Evolutionary conservation across 306 rosid genomes (phyloP).

Genomic region (Acmispon strigosus): DNA sequence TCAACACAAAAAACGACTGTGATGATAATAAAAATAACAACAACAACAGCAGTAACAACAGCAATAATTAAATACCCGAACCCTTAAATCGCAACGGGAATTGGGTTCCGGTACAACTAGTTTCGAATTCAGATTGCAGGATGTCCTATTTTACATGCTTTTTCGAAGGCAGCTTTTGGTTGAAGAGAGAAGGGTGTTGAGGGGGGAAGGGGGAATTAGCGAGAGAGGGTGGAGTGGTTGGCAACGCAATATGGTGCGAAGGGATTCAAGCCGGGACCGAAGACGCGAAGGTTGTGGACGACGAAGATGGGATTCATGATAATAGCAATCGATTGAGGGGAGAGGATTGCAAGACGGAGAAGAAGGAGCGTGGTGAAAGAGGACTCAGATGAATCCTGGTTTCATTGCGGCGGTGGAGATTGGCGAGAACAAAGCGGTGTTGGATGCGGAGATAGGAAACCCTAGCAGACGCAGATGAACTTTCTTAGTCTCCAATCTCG

Average conservation of each 20-base stretch:
- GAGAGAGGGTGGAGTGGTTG: conserved; percentile 51
- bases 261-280: conserved; percentile 99
- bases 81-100: background rate
- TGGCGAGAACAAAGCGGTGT: background rate
- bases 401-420: conserved; percentile 20
- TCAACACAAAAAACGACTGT: background rate
- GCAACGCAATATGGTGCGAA: conserved; percentile 78
- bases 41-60: background rate
- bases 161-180: background rate
- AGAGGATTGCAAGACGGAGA: background rate
- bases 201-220: conserved; percentile 41
- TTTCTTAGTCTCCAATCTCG: background rate
- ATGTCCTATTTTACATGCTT: conserved; percentile 32
- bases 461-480: conserved; percentile 6
- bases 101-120: background rate
- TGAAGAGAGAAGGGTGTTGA: background rate
- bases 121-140: background rate
- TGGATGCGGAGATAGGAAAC: conserved; percentile 3
- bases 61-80: background rate
- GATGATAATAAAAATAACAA: background rate
- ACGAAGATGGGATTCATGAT: conserved; percentile 28
- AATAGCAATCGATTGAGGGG: conserved; percentile 30
- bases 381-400: conserved; percentile 37
- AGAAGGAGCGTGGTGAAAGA: background rate
- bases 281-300: conserved; percentile 70